A percentile compares a stretch with the other conserved stretches of the same genome.
phyloP scores from a whole-genome alignment of 495 filamentous ascomycete genomes.

The Lasiosphaeria ovina region DNA sequence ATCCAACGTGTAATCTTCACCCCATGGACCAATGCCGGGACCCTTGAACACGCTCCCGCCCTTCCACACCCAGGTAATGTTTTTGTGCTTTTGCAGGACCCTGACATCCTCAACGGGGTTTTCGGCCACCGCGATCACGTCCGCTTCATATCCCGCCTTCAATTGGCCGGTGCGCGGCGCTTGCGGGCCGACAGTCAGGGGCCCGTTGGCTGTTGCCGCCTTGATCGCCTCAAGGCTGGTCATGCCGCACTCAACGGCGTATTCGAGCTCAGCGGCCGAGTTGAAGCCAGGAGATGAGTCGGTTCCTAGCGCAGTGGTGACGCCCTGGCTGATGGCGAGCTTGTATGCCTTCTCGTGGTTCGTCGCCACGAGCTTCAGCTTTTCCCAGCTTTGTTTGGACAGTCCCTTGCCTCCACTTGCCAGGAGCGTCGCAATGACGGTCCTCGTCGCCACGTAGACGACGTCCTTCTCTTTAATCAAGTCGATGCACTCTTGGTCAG shows the following conservation, averaged over 20 bases:
- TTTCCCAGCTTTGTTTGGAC: conserved; percentile 37
- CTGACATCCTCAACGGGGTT: conserved; percentile 49
- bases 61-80: conserved; percentile 49
- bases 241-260: conserved; percentile 51
- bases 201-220: conserved; percentile 51
- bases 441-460: conserved; percentile 46
- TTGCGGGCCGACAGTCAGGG: conserved; percentile 41
- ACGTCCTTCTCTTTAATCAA: conserved; percentile 46
- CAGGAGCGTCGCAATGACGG: conserved; percentile 38
- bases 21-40: conserved; percentile 37
- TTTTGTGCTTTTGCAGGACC: conserved; percentile 39
- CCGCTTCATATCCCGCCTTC: conserved; percentile 48
- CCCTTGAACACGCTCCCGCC: conserved; percentile 44
- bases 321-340: conserved; percentile 43
- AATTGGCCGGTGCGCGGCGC: conserved; percentile 50
- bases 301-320: conserved; percentile 44
- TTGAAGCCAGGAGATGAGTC: conserved; percentile 44
- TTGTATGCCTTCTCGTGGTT: conserved; percentile 10
- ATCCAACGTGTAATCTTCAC: conserved; percentile 23
- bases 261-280: conserved; percentile 44
- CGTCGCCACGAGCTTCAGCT: conserved; percentile 31
- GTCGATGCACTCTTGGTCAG: conserved; percentile 48
- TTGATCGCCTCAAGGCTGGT: conserved; percentile 52
- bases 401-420: conserved; percentile 30
- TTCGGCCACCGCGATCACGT: conserved; percentile 44